Conservation (phyloP, 2,329 filamentous ascomycete species). For the Penicillium sp. region DNA sequence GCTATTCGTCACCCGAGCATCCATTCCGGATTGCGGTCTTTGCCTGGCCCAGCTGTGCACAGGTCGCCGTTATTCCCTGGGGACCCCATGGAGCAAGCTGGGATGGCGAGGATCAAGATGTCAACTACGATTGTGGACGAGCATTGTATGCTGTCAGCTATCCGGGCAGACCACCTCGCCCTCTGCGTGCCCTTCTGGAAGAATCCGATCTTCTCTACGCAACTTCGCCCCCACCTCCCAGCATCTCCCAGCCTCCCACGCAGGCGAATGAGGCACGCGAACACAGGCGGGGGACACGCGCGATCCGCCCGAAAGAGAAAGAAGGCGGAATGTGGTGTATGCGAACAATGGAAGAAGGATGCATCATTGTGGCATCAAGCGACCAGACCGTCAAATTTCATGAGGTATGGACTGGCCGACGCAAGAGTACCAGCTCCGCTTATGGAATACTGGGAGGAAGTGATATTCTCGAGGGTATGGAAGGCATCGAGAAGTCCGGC, state of each 20-base stretch:
- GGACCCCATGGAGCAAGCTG: constrained; percentile 53
- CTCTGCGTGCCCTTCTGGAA: constrained; percentile 7
- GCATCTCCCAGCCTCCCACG: neutral
- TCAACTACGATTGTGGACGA: constrained; percentile 39
- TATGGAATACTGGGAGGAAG: constrained; percentile 74
- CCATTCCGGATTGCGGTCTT: constrained; percentile 88
- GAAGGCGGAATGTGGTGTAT: constrained; percentile 58
- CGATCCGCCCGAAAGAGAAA: constrained; percentile 38
- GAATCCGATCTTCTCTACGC: constrained; percentile 12
- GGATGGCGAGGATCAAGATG: constrained; percentile 26
- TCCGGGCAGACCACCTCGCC: constrained; percentile 60
- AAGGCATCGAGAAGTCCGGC: constrained; percentile 66
- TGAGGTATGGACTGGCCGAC: constrained; percentile 78
- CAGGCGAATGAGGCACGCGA: neutral
- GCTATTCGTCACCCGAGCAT: constrained; percentile 88
- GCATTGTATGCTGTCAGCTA: constrained; percentile 88
- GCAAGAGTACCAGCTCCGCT: constrained; percentile 54
- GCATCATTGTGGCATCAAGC: constrained; percentile 87
- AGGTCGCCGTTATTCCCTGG: constrained; percentile 84
- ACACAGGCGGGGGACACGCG: constrained; percentile 19
- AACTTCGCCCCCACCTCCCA: constrained; percentile 11
- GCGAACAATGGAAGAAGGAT: constrained; percentile 68
- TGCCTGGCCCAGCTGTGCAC: constrained; percentile 87
- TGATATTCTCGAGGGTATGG: constrained; percentile 77
- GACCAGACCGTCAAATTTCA: constrained; percentile 94